Evolutionary conservation across 768 basidiomycete species (phyloP), one percentile per base, ranked within the genome.

Genomic region (Lactarius quietus): DNA sequence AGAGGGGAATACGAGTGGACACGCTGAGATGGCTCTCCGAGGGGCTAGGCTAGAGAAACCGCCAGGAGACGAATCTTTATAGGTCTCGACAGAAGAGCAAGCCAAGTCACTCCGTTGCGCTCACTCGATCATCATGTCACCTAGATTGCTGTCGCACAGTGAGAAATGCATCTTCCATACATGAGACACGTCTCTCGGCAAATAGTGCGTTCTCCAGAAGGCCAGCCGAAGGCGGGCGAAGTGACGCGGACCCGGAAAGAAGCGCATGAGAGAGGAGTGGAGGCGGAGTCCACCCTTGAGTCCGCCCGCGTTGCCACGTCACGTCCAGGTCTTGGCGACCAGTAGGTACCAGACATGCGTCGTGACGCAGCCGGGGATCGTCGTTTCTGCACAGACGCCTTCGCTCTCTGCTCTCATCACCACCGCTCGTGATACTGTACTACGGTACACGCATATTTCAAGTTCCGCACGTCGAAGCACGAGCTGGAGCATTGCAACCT

Each of bases 401-500:
- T 51, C 26, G 26, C 33, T 33, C 33, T 33, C 33, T 33, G 33
- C 8, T 33, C 8, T 33, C 33, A 33, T 33, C 33, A 33, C 33
- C 33, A 33, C 3, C 33, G n/a, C n/a, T n/a, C n/a, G n/a, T n/a
- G n/a, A n/a, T n/a, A n/a, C n/a, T n/a, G n/a, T n/a, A n/a, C n/a
- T n/a, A 33, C 8, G 33, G 15, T 1, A 48, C 14, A 12, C 12
- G 23, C 45, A 61, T 45, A 61, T 51, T 23, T 65, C 59, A 20
- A 61, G 51, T 62, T 58, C 15, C 65, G 15, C 14, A 55, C 39
- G 23, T 36, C 52, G 39, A 51, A 62, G 12, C 58, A 58, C 26
- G 56, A 39, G 33, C 41, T 53, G 56, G 51, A 66, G 23, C 54
- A 62, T n/a, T 43, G 51, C 33, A 58, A 51, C 5, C 61, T 62